These are phyloP conservation scores for Ensete ventricosum DNA, from an alignment of 176 grass and related monocot species.

Conservation along the genomic window DNA sequence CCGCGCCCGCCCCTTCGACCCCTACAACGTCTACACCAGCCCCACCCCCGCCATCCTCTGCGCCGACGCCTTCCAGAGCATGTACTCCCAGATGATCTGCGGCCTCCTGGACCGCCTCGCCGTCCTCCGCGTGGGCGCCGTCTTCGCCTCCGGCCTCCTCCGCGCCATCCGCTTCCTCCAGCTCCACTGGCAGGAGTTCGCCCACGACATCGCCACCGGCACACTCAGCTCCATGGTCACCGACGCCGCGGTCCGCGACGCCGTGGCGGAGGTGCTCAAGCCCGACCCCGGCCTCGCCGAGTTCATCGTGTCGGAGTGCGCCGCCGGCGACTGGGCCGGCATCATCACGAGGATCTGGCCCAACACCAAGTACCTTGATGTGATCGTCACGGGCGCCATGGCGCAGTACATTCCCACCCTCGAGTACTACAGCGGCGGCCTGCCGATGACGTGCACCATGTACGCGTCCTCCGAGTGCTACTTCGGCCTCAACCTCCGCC, in stretches of 20 bases:
- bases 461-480: constrained; percentile 97
- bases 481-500: constrained; percentile 86
- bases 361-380: constrained; percentile 92
- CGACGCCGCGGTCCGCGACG: constrained; percentile 45
- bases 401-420: constrained; percentile 95
- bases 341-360: constrained; percentile 78
- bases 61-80: constrained; percentile 83
- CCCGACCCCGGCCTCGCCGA: constrained; percentile 41
- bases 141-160: constrained; percentile 88
- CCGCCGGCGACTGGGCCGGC: constrained; percentile 1
- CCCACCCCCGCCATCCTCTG: constrained; percentile 81
- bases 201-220: constrained; percentile 53
- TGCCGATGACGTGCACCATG: constrained; percentile 98
- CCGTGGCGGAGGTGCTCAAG: constrained; percentile 43
- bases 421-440: constrained; percentile 65
- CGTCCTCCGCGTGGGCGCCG: constrained; percentile 87
- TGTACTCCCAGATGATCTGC: constrained; percentile 92
- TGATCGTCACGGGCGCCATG: constrained; percentile 96
- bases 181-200: constrained; percentile 65
- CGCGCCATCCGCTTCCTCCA: constrained; percentile 86
- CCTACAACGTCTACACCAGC: constrained; percentile 86
- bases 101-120: constrained; percentile 51
- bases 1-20: constrained; percentile 67
- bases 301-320: constrained; percentile 48
- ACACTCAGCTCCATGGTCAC: constrained; percentile 29